Conservation (phyloP, 108 stramenopile genomes). For the Aurantiochytrium sp. region DNA sequence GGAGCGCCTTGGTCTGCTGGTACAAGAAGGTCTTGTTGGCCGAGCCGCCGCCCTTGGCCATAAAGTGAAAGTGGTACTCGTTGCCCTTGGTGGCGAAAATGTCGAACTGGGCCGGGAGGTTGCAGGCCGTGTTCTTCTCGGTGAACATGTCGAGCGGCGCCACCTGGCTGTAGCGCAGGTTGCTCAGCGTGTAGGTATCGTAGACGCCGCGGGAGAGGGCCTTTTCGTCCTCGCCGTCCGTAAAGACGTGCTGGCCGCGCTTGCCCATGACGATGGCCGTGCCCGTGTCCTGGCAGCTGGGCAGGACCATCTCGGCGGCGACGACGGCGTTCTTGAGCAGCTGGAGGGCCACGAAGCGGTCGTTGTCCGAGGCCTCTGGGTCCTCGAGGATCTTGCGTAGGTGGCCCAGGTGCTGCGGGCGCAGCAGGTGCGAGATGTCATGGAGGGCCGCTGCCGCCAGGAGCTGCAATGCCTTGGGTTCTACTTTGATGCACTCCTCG, state of each 20-base stretch:
- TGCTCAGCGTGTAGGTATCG: conserved; percentile 81
- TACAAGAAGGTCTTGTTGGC: conserved; percentile 94
- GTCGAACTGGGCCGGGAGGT: conserved; percentile 90
- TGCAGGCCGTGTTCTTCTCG: conserved; percentile 86
- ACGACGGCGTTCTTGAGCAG: conserved; percentile 91
- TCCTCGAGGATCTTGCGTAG: conserved; percentile 87
- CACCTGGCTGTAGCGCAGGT: conserved; percentile 84
- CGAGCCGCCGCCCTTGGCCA: conserved; percentile 92
- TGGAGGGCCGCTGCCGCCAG: conserved; percentile 51
- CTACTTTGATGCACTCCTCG: conserved; percentile 48
- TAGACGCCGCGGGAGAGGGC: conserved; percentile 77
- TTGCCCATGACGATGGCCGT: conserved; percentile 90
- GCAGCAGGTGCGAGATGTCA: conserved; percentile 86
- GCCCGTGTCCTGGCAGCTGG: conserved; percentile 93
- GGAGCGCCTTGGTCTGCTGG: conserved; percentile 88
- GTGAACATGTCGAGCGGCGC: conserved; percentile 89
- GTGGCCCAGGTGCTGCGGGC: conserved; percentile 80
- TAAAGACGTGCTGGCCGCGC: conserved; percentile 79
- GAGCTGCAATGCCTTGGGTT: conserved; percentile 43
- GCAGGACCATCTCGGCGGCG: conserved; percentile 77
- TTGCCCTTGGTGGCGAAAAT: conserved; percentile 73
- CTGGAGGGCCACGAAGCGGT: conserved; percentile 89
- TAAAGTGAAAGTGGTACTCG: conserved; percentile 85
- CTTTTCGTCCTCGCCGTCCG: conserved; percentile 88
- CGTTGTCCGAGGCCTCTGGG: conserved; percentile 85